These are phyloP conservation scores for Halophytophthora batemanensis DNA, from an alignment of 352 stramenopile genomes.

Conservation along the genomic window DNA sequence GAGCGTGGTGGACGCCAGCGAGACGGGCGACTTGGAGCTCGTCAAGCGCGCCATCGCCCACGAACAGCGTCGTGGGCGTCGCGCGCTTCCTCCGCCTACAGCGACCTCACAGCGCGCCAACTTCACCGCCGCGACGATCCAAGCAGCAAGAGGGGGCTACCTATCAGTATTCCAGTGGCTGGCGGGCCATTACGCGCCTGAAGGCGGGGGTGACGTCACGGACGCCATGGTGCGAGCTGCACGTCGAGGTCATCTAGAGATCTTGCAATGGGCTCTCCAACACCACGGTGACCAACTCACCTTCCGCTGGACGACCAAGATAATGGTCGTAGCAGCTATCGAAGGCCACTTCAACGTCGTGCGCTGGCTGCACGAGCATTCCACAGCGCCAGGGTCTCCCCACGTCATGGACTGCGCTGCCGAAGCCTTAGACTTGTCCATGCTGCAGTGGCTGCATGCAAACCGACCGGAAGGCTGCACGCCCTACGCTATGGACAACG, in stretches of 20 bases:
- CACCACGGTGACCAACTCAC: conserved; percentile 6
- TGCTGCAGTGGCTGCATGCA: conserved; percentile 34
- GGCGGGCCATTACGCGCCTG: conserved; percentile 16
- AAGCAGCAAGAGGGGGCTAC: conserved; percentile 21
- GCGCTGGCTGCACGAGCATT: conserved; percentile 28
- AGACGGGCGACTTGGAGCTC: conserved; percentile 20
- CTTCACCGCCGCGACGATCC: conserved; percentile 11
- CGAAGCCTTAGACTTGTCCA: conserved; percentile 25
- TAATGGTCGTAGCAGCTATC: conserved; percentile 36
- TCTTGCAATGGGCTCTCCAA: conserved; percentile 21
- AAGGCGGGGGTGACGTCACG: conserved; percentile 17
- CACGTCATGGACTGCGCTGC: conserved; percentile 38
- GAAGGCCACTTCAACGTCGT: conserved; percentile 42
- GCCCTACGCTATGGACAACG: conserved; percentile 32
- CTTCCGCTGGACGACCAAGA: conserved; percentile 33
- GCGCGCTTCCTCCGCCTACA: conserved; percentile 11
- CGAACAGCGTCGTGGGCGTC: conserved; percentile 11
- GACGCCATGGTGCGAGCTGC: conserved; percentile 25
- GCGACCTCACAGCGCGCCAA: conserved; percentile 12
- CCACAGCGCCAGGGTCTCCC: conserved; percentile 22
- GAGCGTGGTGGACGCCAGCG: conserved; percentile 25
- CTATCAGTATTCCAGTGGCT: conserved; percentile 26
- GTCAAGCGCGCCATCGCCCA: conserved; percentile 26
- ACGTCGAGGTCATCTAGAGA: conserved; percentile 19
- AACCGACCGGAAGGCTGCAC: conserved; percentile 38